Conservation (phyloP, 202 grass and related monocot genomes). For the Bolboschoenoplectus hybrid region DNA sequence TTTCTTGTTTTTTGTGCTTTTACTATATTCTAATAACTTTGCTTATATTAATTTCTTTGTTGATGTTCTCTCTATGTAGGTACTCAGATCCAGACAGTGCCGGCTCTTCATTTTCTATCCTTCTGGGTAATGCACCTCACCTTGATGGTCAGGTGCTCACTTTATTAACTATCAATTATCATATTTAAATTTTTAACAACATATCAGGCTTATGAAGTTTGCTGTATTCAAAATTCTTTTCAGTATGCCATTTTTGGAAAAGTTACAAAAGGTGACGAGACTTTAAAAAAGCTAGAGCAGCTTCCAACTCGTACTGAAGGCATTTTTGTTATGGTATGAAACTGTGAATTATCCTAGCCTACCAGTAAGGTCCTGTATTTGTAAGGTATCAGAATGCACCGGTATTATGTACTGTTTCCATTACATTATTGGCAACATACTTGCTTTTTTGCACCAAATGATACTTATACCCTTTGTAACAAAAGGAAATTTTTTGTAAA, state of each 20-base stretch:
- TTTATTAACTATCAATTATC: slow-evolving; percentile 1
- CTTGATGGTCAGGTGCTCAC: slow-evolving; percentile 84
- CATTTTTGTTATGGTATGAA: slow-evolving; percentile 87
- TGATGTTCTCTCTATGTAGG: slow-evolving; percentile 45
- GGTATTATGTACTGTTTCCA: background rate
- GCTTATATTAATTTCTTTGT: slow-evolving; percentile 33
- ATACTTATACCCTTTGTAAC: background rate
- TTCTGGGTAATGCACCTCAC: slow-evolving; percentile 85
- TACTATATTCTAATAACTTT: slow-evolving; percentile 4
- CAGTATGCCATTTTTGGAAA: slow-evolving; percentile 97
- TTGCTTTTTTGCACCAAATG: background rate
- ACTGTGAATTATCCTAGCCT: slow-evolving; percentile 16
- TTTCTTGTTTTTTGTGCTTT: slow-evolving; percentile 21
- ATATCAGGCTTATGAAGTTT: slow-evolving; percentile 36
- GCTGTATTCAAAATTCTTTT: slow-evolving; percentile 41
- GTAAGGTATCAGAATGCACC: slow-evolving; percentile 13
- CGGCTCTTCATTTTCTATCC: slow-evolving; percentile 92
- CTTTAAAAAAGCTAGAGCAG: slow-evolving; percentile 78
- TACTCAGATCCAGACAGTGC: slow-evolving; percentile 90
- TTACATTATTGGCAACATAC: background rate
- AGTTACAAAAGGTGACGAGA: slow-evolving; percentile 84
- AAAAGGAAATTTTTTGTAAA: background rate
- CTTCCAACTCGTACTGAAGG: slow-evolving; percentile 88
- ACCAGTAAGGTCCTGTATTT: slow-evolving; percentile 20
- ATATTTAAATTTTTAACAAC: slow-evolving; percentile 29